Percentiles rank a stretch among this genome's conserved stretches.
These are phyloP conservation scores for Herpetospermum pedunculosum DNA, from an alignment of 306 rosid genomes.

Conservation along the genomic window DNA sequence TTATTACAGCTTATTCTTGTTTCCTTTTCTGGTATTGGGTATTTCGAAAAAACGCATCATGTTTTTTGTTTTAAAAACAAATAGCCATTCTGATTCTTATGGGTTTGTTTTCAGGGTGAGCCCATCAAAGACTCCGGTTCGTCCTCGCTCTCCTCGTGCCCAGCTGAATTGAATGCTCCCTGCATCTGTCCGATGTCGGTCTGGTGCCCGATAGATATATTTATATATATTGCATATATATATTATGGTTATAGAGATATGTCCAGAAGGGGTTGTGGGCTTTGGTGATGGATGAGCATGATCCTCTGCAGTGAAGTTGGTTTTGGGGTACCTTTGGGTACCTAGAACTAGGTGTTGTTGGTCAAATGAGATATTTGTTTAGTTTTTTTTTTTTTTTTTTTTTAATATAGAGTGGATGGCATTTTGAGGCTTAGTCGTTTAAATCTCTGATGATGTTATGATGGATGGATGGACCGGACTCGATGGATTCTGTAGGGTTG, in stretches of 20 bases:
- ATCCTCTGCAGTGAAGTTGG: conserved; percentile 7
- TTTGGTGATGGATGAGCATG: background rate
- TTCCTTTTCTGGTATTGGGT: background rate
- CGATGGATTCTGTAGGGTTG: conserved; percentile 6
- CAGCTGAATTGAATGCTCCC: conserved; percentile 7
- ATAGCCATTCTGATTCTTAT: background rate
- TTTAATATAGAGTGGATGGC: conserved; percentile 11
- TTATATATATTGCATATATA: conserved; percentile 7
- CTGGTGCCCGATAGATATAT: conserved; percentile 2
- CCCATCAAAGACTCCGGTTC: conserved; percentile 18
- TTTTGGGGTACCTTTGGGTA: conserved; percentile 5
- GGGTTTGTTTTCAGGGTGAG: conserved; percentile 12
- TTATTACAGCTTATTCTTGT: conserved; percentile 5
- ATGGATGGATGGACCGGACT: too few relatives aligned
- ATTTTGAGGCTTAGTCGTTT: conserved; percentile 11
- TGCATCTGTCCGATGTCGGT: background rate
- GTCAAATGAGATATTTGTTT: conserved; percentile 3
- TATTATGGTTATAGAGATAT: conserved; percentile 11
- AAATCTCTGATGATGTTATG: background rate
- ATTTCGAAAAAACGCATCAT: background rate
- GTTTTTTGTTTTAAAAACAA: background rate
- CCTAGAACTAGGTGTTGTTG: conserved; percentile 8
- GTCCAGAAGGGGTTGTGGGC: conserved; percentile 5
- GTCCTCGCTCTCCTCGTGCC: conserved; percentile 18
- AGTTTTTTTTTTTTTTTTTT: too few relatives aligned